Percentiles rank a stretch among this genome's conserved stretches.
phyloP scores from a whole-genome alignment of 352 stramenopile species.

The Phytophthora ramorum region DNA sequence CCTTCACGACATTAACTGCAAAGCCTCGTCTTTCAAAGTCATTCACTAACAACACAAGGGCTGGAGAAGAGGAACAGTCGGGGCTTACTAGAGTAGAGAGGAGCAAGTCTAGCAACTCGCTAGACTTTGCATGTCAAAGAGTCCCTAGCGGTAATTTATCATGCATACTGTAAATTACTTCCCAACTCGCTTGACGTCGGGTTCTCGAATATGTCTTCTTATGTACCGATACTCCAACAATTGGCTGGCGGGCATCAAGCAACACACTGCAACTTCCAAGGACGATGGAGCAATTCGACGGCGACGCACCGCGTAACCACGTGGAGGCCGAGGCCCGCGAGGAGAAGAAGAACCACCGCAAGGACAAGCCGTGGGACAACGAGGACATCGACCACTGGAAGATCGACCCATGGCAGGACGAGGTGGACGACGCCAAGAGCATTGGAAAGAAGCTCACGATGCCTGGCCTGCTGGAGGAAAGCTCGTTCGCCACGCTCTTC shows the following conservation, averaged over 20 bases:
- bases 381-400: slow-evolving; percentile 99
- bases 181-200: neutral
- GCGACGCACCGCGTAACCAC: slow-evolving; percentile 50
- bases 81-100: no score
- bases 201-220: neutral
- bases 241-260: slow-evolving; percentile 28
- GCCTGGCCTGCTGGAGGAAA: slow-evolving; percentile 97
- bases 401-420: slow-evolving; percentile 87
- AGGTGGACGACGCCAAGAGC: slow-evolving; percentile 87
- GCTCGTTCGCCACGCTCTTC: slow-evolving; percentile 99
- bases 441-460: slow-evolving; percentile 66
- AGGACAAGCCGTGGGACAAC: slow-evolving; percentile 99
- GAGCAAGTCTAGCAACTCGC: no score
- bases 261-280: neutral
- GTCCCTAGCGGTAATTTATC: neutral
- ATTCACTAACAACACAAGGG: no score
- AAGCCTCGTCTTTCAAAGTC: no score
- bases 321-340: slow-evolving; percentile 46
- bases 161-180: neutral
- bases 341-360: slow-evolving; percentile 95
- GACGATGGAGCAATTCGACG: slow-evolving; percentile 80
- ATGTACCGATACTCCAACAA: neutral
- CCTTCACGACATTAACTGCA: no score
- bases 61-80: no score
- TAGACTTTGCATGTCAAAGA: no score